These are phyloP conservation scores for Teratosphaeria viscida DNA, from an alignment of 2,329 filamentous ascomycete genomes.

Conservation along the genomic window DNA sequence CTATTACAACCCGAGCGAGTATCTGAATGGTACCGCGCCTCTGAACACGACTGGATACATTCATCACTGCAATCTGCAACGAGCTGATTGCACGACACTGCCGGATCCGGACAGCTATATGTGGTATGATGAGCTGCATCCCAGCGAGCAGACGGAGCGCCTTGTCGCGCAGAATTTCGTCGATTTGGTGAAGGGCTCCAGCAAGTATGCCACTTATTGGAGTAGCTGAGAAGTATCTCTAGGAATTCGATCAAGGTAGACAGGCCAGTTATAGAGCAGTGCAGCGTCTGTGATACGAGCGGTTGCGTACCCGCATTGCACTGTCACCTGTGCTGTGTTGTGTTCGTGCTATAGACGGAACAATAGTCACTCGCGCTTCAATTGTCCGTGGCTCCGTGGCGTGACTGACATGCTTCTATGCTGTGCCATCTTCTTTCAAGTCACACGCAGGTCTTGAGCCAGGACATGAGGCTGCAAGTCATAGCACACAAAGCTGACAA, in stretches of 20 bases:
- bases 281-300: background rate
- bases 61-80: slow-evolving; percentile 41
- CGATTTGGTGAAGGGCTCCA: slow-evolving; percentile 41
- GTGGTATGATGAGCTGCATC: slow-evolving; percentile 68
- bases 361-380: too few relatives aligned
- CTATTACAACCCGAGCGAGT: slow-evolving; percentile 47
- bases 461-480: background rate
- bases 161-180: slow-evolving; percentile 48
- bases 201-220: slow-evolving; percentile 38
- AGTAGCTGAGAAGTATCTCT: slow-evolving; percentile 6
- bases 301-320: background rate
- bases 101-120: slow-evolving; percentile 49
- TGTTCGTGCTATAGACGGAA: too few relatives aligned
- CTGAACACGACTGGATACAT: slow-evolving; percentile 52
- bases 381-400: too few relatives aligned
- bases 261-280: background rate
- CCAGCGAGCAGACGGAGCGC: slow-evolving; percentile 52
- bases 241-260: background rate
- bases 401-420: too few relatives aligned
- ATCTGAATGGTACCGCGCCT: slow-evolving; percentile 52
- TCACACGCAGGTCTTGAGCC: background rate
- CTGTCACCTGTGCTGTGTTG: background rate
- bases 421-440: too few relatives aligned
- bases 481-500: background rate
- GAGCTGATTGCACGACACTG: slow-evolving; percentile 31